phyloP scores from a whole-genome alignment of 2,329 filamentous ascomycete genomes.

The Aureobasidium sp. region DNA sequence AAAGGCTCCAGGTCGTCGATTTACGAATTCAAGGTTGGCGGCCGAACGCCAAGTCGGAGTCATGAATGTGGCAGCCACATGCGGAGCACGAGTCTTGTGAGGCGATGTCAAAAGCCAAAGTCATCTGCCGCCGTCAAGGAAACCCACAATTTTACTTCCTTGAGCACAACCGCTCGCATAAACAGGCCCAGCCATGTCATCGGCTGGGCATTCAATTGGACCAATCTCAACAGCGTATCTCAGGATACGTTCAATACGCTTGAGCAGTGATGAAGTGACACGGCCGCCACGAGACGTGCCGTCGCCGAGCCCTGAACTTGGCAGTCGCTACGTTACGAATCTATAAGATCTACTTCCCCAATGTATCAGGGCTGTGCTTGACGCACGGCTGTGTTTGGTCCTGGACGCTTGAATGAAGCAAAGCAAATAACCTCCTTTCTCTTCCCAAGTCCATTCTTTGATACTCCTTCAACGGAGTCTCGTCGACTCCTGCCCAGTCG shows the following conservation, averaged over 20 bases:
- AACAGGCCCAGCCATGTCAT: conserved; percentile 1
- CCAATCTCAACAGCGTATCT: background rate
- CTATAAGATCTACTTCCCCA: conserved; percentile 9
- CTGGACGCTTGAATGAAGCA: background rate
- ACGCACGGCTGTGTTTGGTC: conserved; percentile 6
- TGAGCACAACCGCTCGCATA: background rate
- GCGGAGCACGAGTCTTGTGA: background rate
- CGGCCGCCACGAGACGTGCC: background rate
- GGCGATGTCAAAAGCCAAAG: background rate
- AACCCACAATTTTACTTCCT: background rate
- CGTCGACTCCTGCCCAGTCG: background rate
- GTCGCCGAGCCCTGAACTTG: background rate
- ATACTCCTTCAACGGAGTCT: conserved; percentile 8
- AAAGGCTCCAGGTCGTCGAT: background rate
- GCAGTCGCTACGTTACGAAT: conserved; percentile 5
- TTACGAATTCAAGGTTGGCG: background rate
- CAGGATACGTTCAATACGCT: background rate
- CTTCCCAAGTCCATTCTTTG: background rate
- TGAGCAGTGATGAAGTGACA: background rate
- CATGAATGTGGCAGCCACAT: conserved; percentile 6
- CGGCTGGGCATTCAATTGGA: background rate
- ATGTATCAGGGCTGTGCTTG: conserved; percentile 11
- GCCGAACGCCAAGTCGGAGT: background rate
- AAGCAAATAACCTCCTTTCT: conserved; percentile 1
- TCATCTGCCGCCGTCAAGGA: background rate